Base-by-base conservation (phyloP, 345 rosid species). In the Salix exigua region DNA sequence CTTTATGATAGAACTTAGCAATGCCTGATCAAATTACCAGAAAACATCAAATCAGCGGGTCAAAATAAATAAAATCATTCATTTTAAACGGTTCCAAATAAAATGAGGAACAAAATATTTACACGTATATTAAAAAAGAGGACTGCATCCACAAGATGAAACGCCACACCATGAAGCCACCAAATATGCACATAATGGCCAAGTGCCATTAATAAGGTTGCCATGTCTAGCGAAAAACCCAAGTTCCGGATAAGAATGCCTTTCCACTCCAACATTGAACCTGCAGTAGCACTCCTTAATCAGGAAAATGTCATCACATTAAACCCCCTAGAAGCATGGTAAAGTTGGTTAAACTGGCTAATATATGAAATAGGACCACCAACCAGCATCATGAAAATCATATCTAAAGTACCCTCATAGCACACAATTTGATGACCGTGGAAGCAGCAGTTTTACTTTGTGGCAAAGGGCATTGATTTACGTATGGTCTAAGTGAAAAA, bases 111-210 rank as follows among this genome's bases (percentile, higher is more conserved):
- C 25, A 58, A 76, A 70, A 85, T 77, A 76, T 85, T 89, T 89
- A 96, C 99, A 71, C 98, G 94, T 76, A 93, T 90, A 82, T 96
- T 96, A 76, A 96, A 81, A 82, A 93, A 91, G 66, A 96, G 92
- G 80, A 96, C 86, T 66, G 90, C 96, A 85, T 96, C 99, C 78
- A 89, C 92, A 63, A 96, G 88, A 87, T 93, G 99, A 87, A 96
- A 89, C 48, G 98, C 91, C 92, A 96, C 82, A 75, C 99, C 98
- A 83, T 86, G 98, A 70, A 96, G 91, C 97, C 97, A 93, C 97
- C 98, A 96, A 55, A 96, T 92, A 79, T 89, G 84, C 82, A 91
- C 60, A 80, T 96, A 96, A 81, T 96, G 99, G 80, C 96, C 97
- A 25, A 96, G 88, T 61, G 98, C 98, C 94, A 92, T 91, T 75